These are phyloP conservation scores for Pichia phayaonensis DNA, from an alignment of 805 yeast species.

Conservation along the genomic window DNA sequence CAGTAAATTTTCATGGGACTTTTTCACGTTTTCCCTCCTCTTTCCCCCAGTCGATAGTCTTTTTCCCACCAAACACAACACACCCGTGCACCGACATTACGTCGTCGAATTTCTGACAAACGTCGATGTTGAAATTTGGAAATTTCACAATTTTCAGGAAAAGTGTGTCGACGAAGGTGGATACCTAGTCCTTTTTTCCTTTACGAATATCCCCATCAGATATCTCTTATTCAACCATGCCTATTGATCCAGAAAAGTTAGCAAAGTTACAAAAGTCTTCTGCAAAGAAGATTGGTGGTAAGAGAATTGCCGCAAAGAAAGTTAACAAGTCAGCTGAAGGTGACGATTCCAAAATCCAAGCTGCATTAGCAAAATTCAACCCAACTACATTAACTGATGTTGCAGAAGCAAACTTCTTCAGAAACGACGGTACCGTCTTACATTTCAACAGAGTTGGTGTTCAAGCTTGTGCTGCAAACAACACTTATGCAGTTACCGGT, in stretches of 20 bases:
- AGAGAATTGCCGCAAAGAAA: constrained; percentile 91
- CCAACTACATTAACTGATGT: constrained; percentile 83
- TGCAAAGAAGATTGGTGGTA: constrained; percentile 73
- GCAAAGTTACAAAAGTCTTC: constrained; percentile 85
- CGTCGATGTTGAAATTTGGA: too few relatives aligned
- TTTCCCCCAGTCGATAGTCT: too few relatives aligned
- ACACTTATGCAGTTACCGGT: constrained; percentile 93
- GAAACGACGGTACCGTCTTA: constrained; percentile 90
- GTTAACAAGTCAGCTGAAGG: constrained; percentile 56
- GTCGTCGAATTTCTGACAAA: too few relatives aligned
- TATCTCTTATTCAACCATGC: constrained; percentile 41
- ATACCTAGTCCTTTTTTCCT: background rate
- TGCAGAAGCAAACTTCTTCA: constrained; percentile 97
- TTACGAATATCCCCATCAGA: background rate
- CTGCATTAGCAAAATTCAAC: constrained; percentile 79
- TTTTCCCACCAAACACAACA: too few relatives aligned
- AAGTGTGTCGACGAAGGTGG: background rate
- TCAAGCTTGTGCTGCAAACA: constrained; percentile 83
- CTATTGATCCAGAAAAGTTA: constrained; percentile 88
- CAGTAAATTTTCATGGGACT: too few relatives aligned
- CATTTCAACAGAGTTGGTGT: constrained; percentile 96
- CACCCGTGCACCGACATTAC: too few relatives aligned
- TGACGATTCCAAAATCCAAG: constrained; percentile 88
- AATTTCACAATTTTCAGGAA: background rate
- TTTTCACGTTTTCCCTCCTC: too few relatives aligned